Evolutionary conservation across 2,329 filamentous ascomycete species (phyloP).

Genomic region (Claviceps paspali): DNA sequence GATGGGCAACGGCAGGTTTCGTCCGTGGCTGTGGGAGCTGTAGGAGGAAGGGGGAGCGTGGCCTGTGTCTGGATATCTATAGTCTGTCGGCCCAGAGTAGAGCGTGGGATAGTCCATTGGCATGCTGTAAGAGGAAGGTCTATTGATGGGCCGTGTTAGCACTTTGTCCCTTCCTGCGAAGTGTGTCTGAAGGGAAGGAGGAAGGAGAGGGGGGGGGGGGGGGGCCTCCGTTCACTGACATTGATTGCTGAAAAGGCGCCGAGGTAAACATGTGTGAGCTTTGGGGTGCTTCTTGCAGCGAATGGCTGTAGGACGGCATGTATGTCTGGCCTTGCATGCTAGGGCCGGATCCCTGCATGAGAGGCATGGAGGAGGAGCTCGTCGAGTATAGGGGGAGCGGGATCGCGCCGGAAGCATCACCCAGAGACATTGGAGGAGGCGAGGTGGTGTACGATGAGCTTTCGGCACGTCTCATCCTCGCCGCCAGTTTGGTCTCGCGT

Average conservation of each 20-base stretch:
- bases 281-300: constrained; percentile 29
- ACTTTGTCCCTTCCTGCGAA: not conserved
- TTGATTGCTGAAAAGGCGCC: constrained; percentile 19
- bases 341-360: constrained; percentile 34
- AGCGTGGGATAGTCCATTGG: constrained; percentile 27
- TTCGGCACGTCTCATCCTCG: constrained; percentile 34
- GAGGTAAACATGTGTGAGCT: constrained; percentile 18
- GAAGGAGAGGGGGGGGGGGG: no score
- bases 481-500: constrained; percentile 39
- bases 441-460: constrained; percentile 29
- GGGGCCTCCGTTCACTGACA: constrained; percentile 21
- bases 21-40: constrained; percentile 15
- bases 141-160: constrained; percentile 12
- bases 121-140: constrained; percentile 24
- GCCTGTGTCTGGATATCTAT: constrained; percentile 20
- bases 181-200: no score
- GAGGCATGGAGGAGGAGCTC: constrained; percentile 29
- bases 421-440: constrained; percentile 18
- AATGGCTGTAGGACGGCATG: constrained; percentile 34
- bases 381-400: constrained; percentile 36
- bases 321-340: constrained; percentile 28
- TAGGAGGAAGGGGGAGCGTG: not conserved
- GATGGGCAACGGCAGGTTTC: constrained; percentile 23
- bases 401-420: constrained; percentile 27
- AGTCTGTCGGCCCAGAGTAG: constrained; percentile 19